Percentiles rank a stretch among this genome's conserved stretches.
These are phyloP conservation scores for Saccharum hybrid DNA, from an alignment of 202 grass and related monocot genomes.

Conservation along the genomic window DNA sequence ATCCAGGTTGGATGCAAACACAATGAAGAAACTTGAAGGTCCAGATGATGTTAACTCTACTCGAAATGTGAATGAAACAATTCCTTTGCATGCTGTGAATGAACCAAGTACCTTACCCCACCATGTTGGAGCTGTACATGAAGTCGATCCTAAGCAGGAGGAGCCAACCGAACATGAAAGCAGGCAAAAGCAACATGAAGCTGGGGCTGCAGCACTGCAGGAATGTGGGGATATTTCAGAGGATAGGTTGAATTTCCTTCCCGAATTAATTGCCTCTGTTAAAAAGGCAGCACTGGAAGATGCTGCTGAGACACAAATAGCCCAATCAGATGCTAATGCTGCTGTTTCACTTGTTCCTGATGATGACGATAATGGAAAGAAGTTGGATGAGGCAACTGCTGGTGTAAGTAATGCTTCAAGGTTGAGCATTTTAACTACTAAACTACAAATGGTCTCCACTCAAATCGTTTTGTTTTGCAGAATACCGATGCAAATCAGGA, in stretches of 20 bases:
- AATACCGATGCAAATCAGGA: conserved; percentile 46
- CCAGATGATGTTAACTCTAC: conserved; percentile 36
- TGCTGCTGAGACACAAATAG: conserved; percentile 45
- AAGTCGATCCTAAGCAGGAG: conserved; percentile 46
- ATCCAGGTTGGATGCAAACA: conserved; percentile 40
- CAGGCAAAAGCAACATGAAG: conserved; percentile 30
- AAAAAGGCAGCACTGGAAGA: conserved; percentile 68
- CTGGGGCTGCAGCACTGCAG: conserved; percentile 37
- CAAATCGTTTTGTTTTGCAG: conserved; percentile 54
- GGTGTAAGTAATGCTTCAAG: conserved; percentile 40
- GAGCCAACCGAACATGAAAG: conserved; percentile 45
- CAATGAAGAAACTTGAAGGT: conserved; percentile 43
- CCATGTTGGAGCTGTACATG: conserved; percentile 34
- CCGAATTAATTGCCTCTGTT: conserved; percentile 75
- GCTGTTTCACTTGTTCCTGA: conserved; percentile 40
- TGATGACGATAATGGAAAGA: conserved; percentile 52
- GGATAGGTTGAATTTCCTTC: conserved; percentile 61
- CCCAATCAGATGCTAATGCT: conserved; percentile 46
- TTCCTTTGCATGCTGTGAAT: conserved; percentile 25
- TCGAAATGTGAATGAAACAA: conserved; percentile 45
- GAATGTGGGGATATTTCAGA: conserved; percentile 54
- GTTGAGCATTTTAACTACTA: conserved; percentile 12
- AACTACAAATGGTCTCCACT: conserved; percentile 28
- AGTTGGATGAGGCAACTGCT: conserved; percentile 45
- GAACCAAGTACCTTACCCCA: conserved; percentile 44